Conservation (phyloP, 148 eudicot genomes). For the Rhododendron molle region DNA sequence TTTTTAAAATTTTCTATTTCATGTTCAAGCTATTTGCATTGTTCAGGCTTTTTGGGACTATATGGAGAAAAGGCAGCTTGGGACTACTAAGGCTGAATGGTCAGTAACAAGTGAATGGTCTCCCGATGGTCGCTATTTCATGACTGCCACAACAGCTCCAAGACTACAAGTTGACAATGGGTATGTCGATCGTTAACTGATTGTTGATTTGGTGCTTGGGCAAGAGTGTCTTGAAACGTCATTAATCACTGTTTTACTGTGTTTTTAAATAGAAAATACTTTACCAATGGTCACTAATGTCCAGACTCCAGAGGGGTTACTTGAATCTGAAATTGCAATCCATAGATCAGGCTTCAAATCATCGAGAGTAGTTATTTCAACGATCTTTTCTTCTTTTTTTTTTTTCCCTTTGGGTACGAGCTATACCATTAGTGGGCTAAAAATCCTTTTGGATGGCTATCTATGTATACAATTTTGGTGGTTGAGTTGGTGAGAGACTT, state of each 20-base stretch:
- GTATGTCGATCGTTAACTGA: slow-evolving; percentile 34
- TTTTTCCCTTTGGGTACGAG: background rate
- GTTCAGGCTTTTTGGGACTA: slow-evolving; percentile 96
- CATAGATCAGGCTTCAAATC: background rate
- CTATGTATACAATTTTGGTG: background rate
- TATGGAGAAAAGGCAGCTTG: slow-evolving; percentile 73
- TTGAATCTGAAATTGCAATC: slow-evolving; percentile 8
- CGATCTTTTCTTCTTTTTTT: too few species aligned
- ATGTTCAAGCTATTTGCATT: background rate
- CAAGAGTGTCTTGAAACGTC: background rate
- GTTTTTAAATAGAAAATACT: background rate
- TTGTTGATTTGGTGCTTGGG: slow-evolving; percentile 2
- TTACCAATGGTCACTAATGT: background rate
- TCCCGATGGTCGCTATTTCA: slow-evolving; percentile 82
- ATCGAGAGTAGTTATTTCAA: background rate
- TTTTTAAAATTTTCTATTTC: background rate
- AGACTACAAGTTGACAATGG: slow-evolving; percentile 95
- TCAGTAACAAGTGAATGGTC: slow-evolving; percentile 97
- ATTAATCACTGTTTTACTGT: background rate
- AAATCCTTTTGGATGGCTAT: background rate
- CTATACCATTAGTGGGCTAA: background rate
- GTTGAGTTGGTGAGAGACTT: background rate
- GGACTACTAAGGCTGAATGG: slow-evolving; percentile 86
- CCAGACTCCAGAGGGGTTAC: background rate
- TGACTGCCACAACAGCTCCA: slow-evolving; percentile 98